Percentiles rank a stretch among this genome's conserved stretches.
These are phyloP conservation scores for Pharus latifolius DNA, from an alignment of 176 grass and related monocot species.

Conservation along the genomic window DNA sequence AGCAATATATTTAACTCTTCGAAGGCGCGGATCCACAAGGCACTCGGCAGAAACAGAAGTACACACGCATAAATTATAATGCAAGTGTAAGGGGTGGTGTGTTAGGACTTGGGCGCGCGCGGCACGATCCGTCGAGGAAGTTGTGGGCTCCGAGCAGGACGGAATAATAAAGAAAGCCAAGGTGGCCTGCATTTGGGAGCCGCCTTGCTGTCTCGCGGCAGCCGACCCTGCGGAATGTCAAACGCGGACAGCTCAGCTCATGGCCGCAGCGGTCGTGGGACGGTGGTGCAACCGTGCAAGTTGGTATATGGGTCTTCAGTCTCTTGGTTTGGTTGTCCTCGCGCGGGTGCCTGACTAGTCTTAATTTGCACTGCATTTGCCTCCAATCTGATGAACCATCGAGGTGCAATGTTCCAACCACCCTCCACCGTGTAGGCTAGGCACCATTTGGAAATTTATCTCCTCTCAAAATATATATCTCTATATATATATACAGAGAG, in stretches of 20 bases:
- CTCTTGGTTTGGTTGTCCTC: too few relatives aligned
- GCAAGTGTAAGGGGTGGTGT: not conserved
- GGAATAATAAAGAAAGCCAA: slow-evolving; percentile 9
- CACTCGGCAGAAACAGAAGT: not conserved
- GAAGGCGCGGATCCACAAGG: slow-evolving; percentile 16
- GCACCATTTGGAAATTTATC: too few relatives aligned
- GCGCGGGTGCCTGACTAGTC: too few relatives aligned
- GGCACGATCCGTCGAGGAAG: not conserved
- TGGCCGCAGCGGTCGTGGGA: slow-evolving; percentile 14
- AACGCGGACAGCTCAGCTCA: slow-evolving; percentile 17
- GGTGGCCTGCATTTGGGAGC: slow-evolving; percentile 18
- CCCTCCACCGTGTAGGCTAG: too few relatives aligned
- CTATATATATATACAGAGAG: too few relatives aligned
- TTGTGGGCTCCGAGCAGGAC: not conserved
- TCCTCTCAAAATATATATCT: too few relatives aligned
- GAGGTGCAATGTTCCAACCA: not conserved
- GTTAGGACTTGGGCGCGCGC: not conserved
- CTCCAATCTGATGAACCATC: not conserved
- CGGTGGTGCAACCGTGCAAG: slow-evolving; percentile 42
- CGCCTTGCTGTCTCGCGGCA: slow-evolving; percentile 19
- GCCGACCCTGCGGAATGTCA: slow-evolving; percentile 14
- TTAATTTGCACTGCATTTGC: not conserved
- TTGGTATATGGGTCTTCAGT: too few relatives aligned
- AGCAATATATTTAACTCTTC: too few relatives aligned
- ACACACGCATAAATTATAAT: slow-evolving; percentile 11